Evolutionary conservation across 2,329 filamentous ascomycete species (phyloP), one percentile per base, ranked within the genome.

Genomic region (Malbranchea cinnamomea): DNA sequence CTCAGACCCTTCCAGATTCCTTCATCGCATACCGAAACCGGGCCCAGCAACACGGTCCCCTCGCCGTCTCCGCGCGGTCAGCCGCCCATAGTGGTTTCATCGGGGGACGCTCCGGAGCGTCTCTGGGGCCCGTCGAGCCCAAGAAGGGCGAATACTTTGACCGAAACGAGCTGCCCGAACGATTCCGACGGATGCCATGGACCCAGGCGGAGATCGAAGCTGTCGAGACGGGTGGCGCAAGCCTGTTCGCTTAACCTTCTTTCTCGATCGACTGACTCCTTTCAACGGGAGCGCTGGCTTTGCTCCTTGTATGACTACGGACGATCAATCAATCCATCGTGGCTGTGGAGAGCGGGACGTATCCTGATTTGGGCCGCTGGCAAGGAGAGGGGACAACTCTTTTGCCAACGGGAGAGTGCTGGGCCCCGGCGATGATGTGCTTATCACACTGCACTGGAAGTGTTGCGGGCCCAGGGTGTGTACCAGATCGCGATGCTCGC

Each of bases 151-250:
- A 82, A 54, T 83, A 68, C 57, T 94, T 93, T 52, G 89, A 95
- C 57, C 74, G 84, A 44, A 80, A 73, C 44, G 80, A 98, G 60
- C 74, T 98, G 14, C 87, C 89, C 11, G 53, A 65, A 39, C 73
- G 87, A 46, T 98, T 94, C 70, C 73, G 76, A 48, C 71, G 83
- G 41, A 62, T 71, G 28, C 68, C 73, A 8, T 79, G 85, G 59
- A 76, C 71, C 21, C 58, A 75, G 44, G 74, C 75, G 24, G 89
- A 98, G 69, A 98, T 98, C 37, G 89, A 95, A 56, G 85, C 84
- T 13, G 71, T 98, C 48, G 84, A 94, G 71, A 89, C 82, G 33
- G 89, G 85, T 32, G 89, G 89, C 34, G 89, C 87, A 19, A 78
- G 70, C 47, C 46, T 73, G 41, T 67, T 63, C 43, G 63, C 59